Base-by-base conservation (phyloP, 1,139 yeast species). In the Taiozyma sp. region DNA sequence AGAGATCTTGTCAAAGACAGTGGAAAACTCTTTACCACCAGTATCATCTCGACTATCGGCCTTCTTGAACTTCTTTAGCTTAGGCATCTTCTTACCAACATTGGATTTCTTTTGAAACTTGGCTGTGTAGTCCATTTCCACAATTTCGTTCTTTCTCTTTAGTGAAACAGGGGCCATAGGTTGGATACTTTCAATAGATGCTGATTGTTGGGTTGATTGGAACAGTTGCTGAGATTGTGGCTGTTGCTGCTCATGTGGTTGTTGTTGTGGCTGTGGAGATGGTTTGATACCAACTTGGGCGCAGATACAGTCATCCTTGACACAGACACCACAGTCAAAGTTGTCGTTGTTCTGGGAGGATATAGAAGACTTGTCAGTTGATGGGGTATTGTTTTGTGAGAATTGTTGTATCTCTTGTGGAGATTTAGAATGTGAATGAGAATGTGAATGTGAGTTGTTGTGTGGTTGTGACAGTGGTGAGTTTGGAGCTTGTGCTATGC, bases 251-350 rank as follows among this genome's bases (percentile, higher is more conserved):
- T 43, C 38, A 8, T 36, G 46, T 34, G 14, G 43, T 47, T 30
- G 48, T 48, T 12, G 55, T 53, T 49, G 48, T 44, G 40, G 42
- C 39, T 45, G 54, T 36, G 44, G 58, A 39, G 19, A 56, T 45
- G 56, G 56, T 57, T 76, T 81, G 48, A 82, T 65, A 1, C 90
- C 91, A n/a, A 83, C 79, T 2, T 75, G 70, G 51, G 80, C 91
- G 66, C 92, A 86, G 14, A 85, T 68, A 63, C 93, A 86, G 51
- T 80, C 84, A 48, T 85, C 92, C 63, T 83, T 83, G 46, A 75
- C 67, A 64, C 93, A 86, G 4, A 83, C 81, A 1, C 86, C 87
- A 65, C 93, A 86, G 58, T 77, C 81, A 53, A 66, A 70, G 46
- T 64, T 50, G 4, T 51, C 55, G 44, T 49, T 54, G 19, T 22